Conservation (phyloP, 129 eudicot species). For the Flaveria trinervia region DNA sequence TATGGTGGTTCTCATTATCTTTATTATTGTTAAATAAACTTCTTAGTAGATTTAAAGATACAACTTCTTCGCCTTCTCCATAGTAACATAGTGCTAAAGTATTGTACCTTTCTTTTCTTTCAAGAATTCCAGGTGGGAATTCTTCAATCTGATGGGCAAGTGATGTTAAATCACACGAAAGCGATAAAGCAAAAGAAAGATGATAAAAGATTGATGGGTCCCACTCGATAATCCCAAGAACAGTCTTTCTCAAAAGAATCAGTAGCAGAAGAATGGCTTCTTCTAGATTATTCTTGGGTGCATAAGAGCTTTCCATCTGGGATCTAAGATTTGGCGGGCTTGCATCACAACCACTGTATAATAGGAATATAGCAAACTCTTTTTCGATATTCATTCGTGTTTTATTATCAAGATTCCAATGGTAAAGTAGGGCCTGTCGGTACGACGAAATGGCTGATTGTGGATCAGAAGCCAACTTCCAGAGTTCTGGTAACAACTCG, state of each 20-base stretch:
- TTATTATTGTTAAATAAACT: constrained; percentile 47
- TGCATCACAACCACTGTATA: constrained; percentile 87
- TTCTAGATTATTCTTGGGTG: constrained; percentile 85
- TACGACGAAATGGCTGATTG: constrained; percentile 65
- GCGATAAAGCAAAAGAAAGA: constrained; percentile 66
- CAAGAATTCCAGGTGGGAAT: constrained; percentile 65
- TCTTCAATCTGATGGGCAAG: constrained; percentile 71
- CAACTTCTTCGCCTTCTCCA: constrained; percentile 65
- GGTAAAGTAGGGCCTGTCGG: constrained; percentile 72
- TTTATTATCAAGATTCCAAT: constrained; percentile 73
- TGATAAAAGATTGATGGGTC: constrained; percentile 80
- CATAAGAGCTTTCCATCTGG: constrained; percentile 73
- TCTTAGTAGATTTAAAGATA: constrained; percentile 65
- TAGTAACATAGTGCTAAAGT: constrained; percentile 71
- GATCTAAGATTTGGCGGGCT: constrained; percentile 79
- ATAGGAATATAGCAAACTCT: constrained; percentile 74
- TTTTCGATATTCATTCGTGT: constrained; percentile 65
- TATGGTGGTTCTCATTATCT: constrained; percentile 41
- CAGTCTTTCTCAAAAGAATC: constrained; percentile 54
- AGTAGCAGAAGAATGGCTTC: constrained; percentile 86
- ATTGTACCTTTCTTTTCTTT: constrained; percentile 48
- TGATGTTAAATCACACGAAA: constrained; percentile 53
- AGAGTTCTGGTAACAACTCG: constrained; percentile 77
- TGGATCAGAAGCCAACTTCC: constrained; percentile 63
- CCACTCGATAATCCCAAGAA: constrained; percentile 57